Conservation (phyloP, 1,139 yeast species). For the Wickerhamiella pararugosa region DNA sequence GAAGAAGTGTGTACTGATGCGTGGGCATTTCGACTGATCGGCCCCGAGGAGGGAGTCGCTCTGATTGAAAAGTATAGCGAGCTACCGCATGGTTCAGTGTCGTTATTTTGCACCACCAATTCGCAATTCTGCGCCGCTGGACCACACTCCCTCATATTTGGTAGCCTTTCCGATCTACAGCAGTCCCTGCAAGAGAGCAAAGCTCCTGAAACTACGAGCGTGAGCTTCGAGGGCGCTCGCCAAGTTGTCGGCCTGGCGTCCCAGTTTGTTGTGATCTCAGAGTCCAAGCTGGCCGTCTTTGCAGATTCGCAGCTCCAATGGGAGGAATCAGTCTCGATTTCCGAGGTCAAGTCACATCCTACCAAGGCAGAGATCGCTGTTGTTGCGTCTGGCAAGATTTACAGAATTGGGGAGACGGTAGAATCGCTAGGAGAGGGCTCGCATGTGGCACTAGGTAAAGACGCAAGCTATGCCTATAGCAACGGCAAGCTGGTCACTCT, state of each 20-base stretch:
- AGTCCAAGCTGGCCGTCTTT: constrained; percentile 3
- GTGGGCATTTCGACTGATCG: constrained; percentile 14
- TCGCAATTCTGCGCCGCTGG: constrained; percentile 12
- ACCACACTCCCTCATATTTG: constrained; percentile 9
- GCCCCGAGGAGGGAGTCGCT: constrained; percentile 11
- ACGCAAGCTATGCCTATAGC: too few species aligned
- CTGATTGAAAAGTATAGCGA: constrained; percentile 7
- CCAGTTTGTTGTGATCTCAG: constrained; percentile 7
- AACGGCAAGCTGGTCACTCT: too few species aligned
- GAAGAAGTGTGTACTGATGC: constrained; percentile 12
- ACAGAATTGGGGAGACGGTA: too few species aligned
- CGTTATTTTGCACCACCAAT: constrained; percentile 5
- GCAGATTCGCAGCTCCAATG: not conserved
- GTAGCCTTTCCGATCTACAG: constrained; percentile 6
- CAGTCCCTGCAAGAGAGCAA: constrained; percentile 3
- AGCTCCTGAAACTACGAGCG: not conserved
- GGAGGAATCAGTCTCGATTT: too few species aligned
- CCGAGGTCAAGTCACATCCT: too few species aligned
- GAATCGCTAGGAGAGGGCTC: too few species aligned
- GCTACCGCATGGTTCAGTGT: constrained; percentile 7
- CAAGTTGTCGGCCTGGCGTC: constrained; percentile 5
- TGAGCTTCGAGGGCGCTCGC: not conserved
- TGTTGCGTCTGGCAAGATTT: too few species aligned
- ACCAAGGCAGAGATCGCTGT: too few species aligned
- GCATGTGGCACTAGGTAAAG: too few species aligned